phyloP scores from a whole-genome alignment of 768 basidiomycete genomes.

The Pleurotus pulmonarius region DNA sequence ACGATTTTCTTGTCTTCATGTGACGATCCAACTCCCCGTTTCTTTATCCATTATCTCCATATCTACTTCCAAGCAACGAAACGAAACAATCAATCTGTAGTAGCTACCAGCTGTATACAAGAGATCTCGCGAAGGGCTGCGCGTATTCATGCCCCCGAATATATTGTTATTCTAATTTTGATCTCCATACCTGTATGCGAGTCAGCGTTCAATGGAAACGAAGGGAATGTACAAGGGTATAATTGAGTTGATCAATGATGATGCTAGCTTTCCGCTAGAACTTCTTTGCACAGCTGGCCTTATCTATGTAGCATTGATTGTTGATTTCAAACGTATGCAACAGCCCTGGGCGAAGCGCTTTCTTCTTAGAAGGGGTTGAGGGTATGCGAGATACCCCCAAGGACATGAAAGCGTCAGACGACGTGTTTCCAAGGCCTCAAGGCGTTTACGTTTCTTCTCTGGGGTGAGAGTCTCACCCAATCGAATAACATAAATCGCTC shows the following conservation, averaged over 20 bases:
- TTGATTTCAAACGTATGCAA: not conserved
- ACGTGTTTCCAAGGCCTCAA: too few species aligned
- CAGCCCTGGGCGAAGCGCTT: not conserved
- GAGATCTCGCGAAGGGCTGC: constrained; percentile 5
- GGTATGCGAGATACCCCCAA: too few species aligned
- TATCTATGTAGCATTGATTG: not conserved
- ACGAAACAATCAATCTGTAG: constrained; percentile 2
- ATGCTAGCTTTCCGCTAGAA: not conserved
- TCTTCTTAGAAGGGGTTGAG: not conserved
- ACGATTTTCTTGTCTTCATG: not conserved
- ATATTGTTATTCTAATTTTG: constrained; percentile 5
- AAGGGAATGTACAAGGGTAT: not conserved
- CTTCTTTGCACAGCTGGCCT: not conserved
- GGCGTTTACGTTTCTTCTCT: too few species aligned
- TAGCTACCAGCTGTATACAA: constrained; percentile 8
- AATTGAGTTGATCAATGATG: too few species aligned
- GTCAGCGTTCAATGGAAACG: not conserved
- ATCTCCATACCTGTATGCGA: not conserved
- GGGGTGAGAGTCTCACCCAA: too few species aligned
- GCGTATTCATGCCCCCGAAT: constrained; percentile 7
- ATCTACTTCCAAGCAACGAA: not conserved
- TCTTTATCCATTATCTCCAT: not conserved
- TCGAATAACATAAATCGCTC: too few species aligned
- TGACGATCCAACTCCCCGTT: constrained; percentile 5
- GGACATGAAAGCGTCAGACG: too few species aligned